phyloP scores from a whole-genome alignment of 352 stramenopile species.

The Globisporangium yorkense region DNA sequence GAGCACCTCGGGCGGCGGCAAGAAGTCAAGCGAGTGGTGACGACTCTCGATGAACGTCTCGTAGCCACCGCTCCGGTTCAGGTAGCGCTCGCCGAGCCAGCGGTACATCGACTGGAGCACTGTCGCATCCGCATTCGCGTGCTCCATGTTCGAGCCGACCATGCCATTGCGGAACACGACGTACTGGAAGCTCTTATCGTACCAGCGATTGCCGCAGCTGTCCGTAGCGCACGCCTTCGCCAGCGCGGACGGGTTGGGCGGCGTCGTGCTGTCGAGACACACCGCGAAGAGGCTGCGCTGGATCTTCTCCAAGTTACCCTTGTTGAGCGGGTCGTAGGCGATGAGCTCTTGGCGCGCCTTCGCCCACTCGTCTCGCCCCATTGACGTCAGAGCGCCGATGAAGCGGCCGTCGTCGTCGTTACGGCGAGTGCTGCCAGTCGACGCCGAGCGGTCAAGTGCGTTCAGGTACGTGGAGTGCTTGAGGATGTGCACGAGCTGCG shows the following conservation, averaged over 20 bases:
- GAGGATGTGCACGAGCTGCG: conserved; percentile 49
- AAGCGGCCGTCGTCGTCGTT: conserved; percentile 21
- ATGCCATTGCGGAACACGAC: conserved; percentile 92
- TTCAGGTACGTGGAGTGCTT: conserved; percentile 39
- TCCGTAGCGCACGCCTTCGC: conserved; percentile 47
- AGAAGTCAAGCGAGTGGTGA: conserved; percentile 41
- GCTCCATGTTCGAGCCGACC: conserved; percentile 89
- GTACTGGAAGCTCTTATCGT: conserved; percentile 96
- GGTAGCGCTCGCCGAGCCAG: conserved; percentile 56
- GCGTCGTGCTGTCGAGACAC: conserved; percentile 74
- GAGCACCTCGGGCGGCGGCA: conserved; percentile 51
- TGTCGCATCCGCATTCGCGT: conserved; percentile 94
- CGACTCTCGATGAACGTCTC: conserved; percentile 63
- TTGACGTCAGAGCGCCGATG: conserved; percentile 86
- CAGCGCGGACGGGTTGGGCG: conserved; percentile 34
- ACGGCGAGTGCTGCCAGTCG: not conserved
- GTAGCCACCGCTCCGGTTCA: conserved; percentile 52
- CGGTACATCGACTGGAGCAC: conserved; percentile 63
- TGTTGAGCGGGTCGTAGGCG: conserved; percentile 31
- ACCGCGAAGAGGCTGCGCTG: conserved; percentile 88
- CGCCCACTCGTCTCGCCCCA: conserved; percentile 87
- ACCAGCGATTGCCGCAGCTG: conserved; percentile 89
- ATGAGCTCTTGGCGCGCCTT: conserved; percentile 64
- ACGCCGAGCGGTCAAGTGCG: not conserved
- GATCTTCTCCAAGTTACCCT: conserved; percentile 73